Conservation (phyloP, 2,329 filamentous ascomycete genomes). For the Diaporthe nobilis region DNA sequence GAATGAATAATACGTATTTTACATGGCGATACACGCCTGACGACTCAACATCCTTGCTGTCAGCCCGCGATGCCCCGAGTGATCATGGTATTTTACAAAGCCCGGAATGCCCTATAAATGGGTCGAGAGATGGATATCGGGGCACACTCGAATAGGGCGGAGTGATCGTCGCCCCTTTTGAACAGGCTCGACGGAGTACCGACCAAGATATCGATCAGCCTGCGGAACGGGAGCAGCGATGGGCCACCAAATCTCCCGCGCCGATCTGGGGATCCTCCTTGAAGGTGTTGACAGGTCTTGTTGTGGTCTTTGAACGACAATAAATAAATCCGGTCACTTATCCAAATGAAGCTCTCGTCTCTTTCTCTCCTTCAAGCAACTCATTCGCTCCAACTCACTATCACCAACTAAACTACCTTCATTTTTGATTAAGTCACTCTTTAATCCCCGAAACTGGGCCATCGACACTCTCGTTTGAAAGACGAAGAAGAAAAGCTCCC, state of each 20-base stretch:
- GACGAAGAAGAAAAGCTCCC: neutral
- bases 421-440: constrained; percentile 32
- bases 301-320: neutral
- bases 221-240: constrained; percentile 15
- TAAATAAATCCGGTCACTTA: constrained; percentile 17
- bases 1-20: constrained; percentile 16
- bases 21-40: neutral
- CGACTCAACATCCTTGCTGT: neutral
- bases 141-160: neutral
- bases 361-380: constrained; percentile 23
- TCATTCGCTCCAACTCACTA: constrained; percentile 8
- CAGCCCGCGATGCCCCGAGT: neutral
- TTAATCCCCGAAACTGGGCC: constrained; percentile 30
- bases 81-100: constrained; percentile 12
- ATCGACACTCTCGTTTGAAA: constrained; percentile 5
- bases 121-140: constrained; percentile 3
- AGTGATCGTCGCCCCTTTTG: constrained; percentile 31
- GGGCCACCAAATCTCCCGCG: constrained; percentile 22
- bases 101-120: neutral
- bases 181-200: constrained; percentile 3
- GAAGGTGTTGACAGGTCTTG: neutral
- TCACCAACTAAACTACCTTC: constrained; percentile 23
- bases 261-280: constrained; percentile 21
- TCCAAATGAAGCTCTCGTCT: constrained; percentile 1
- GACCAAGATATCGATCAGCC: constrained; percentile 25